Evolutionary conservation across 352 stramenopile species (phyloP), one percentile per base, ranked within the genome.

Genomic region (Phytophthora tubulina): DNA sequence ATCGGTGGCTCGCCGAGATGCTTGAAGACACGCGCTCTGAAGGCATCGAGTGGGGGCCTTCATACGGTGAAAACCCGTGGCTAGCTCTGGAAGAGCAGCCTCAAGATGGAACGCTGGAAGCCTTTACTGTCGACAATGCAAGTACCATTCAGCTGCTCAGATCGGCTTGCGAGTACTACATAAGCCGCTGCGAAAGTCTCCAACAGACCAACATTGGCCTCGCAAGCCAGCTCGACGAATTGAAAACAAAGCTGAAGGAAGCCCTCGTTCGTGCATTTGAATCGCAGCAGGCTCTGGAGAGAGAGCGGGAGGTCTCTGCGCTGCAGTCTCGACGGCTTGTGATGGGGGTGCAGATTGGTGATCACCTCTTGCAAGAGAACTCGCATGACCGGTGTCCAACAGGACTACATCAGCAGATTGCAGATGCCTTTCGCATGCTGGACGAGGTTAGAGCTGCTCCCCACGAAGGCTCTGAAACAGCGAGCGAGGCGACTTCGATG

Each of bases 1-100:
- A 76, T 44, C 63, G 45, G 60, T 84, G 73, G 74, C 59, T 84
- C 9, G 38, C 59, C 14, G 70, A 75, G 2, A 44, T 79, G 59
- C 60, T 84, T 42, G 33, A 58, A 11, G 55, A 68, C 38, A 67
- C 61, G 6, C 49, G 49, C 10, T 62, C 67, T 7, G 61, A 80
- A 61, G 54, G 61, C 15, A 77, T 77, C 33, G 56, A 72, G 35
- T 64, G 60, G 55, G 54, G 35, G 2, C 53, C 55, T 11, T 75
- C 72, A 32, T 59, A 77, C 46, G 48, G 55, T 41, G 63, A 63
- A 30, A 54, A 54, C 15, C 45, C 59, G 17, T 75, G 53, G 63
- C 53, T 76, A 3, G 53, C 68, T 51, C 32, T 72, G 31, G 63
- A 77, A 55, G 59, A 67, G 49, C 68, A 66, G 7, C 54, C 50